Conservation (phyloP, 2,329 filamentous ascomycete species). For the Diaporthe citrichinensis region DNA sequence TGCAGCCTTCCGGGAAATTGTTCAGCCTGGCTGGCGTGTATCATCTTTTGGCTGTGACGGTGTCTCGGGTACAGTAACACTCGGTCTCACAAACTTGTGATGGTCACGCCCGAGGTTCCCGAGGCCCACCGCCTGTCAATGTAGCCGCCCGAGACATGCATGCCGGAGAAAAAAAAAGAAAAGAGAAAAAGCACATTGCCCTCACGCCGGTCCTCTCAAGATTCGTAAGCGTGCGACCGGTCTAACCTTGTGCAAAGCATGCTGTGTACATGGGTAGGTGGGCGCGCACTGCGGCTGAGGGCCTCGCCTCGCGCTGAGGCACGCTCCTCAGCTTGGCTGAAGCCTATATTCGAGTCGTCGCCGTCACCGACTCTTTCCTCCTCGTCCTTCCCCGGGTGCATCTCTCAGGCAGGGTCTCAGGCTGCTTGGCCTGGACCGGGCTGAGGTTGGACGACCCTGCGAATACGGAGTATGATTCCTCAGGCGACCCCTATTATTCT, state of each 20-base stretch:
- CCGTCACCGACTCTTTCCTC: neutral
- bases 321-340: conserved; percentile 1
- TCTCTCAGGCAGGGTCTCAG: neutral
- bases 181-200: neutral
- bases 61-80: conserved; percentile 3
- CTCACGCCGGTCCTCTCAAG: neutral
- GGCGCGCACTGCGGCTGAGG: conserved; percentile 13
- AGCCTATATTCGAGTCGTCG: neutral
- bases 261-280: neutral
- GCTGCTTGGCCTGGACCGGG: neutral
- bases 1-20: neutral
- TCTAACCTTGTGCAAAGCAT: neutral
- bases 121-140: neutral
- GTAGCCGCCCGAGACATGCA: neutral
- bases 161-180: neutral
- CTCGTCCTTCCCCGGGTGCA: neutral
- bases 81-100: conserved; percentile 4
- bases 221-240: neutral
- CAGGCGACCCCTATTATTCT: neutral
- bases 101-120: neutral
- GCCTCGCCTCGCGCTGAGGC: neutral
- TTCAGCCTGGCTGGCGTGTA: conserved; percentile 6
- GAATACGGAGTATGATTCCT: neutral
- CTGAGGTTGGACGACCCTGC: neutral
- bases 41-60: neutral